A percentile compares a stretch with the other conserved stretches of the same genome.
Conservation (phyloP, 2,329 filamentous ascomycete species). For the Colletotrichum ledebouriae region DNA sequence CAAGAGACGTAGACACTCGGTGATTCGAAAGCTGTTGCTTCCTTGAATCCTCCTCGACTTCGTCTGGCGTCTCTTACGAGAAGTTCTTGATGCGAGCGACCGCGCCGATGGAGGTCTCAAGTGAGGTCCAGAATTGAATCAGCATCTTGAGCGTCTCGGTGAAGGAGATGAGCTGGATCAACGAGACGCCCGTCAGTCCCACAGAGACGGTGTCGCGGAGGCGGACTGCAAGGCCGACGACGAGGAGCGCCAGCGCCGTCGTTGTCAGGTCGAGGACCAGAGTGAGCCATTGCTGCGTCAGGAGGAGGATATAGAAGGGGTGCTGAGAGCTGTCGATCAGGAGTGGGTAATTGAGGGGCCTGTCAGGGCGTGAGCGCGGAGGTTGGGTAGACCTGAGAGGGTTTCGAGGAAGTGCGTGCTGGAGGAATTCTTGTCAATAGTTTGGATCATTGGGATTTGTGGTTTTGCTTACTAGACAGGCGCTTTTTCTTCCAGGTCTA, state of each 20-base stretch:
- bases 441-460: background rate
- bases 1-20: slow-evolving; percentile 17
- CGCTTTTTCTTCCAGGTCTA: slow-evolving; percentile 58
- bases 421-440: background rate
- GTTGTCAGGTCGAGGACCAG: slow-evolving; percentile 65
- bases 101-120: slow-evolving; percentile 50
- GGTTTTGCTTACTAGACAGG: slow-evolving; percentile 54
- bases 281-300: slow-evolving; percentile 69
- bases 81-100: slow-evolving; percentile 49
- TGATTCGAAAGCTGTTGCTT: background rate
- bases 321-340: slow-evolving; percentile 68
- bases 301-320: slow-evolving; percentile 69
- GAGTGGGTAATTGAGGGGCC: slow-evolving; percentile 58
- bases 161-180: slow-evolving; percentile 51
- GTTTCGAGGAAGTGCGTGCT: slow-evolving; percentile 60
- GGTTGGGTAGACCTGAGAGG: slow-evolving; percentile 60
- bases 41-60: slow-evolving; percentile 45
- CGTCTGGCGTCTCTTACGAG: slow-evolving; percentile 46
- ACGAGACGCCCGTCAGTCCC: slow-evolving; percentile 46
- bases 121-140: slow-evolving; percentile 51
- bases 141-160: slow-evolving; percentile 51
- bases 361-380: slow-evolving; percentile 69
- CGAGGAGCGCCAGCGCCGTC: slow-evolving; percentile 59
- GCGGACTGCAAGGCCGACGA: slow-evolving; percentile 60
- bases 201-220: slow-evolving; percentile 36